Conservation (phyloP, 1,139 yeast genomes). For the Candida sp. region DNA sequence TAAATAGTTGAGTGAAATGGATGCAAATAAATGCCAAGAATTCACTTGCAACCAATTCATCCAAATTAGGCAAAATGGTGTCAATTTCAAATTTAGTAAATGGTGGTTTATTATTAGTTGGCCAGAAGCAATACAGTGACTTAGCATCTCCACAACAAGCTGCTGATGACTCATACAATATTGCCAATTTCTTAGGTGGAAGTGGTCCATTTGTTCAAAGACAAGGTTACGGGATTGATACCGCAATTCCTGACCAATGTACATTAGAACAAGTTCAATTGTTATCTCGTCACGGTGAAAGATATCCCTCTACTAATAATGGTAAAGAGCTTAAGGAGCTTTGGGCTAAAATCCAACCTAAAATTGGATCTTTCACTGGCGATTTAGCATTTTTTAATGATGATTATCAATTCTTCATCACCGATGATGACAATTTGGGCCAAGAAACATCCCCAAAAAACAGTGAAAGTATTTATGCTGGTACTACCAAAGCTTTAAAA, state of each 20-base stretch:
- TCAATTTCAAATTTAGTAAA: constrained; percentile 23
- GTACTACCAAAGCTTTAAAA: constrained; percentile 21
- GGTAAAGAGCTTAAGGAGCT: constrained; percentile 19
- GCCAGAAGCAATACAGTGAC: constrained; percentile 18
- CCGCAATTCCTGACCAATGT: constrained; percentile 45
- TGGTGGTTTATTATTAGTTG: constrained; percentile 23
- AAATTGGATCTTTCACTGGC: constrained; percentile 16
- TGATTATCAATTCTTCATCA: constrained; percentile 19
- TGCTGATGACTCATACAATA: constrained; percentile 28
- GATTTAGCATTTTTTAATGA: constrained; percentile 22
- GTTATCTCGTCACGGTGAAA: constrained; percentile 62
- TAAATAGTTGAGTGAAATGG: neutral
- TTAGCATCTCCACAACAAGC: constrained; percentile 27
- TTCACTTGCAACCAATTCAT: neutral
- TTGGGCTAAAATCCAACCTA: constrained; percentile 15
- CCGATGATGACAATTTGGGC: constrained; percentile 20
- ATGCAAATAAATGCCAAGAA: neutral
- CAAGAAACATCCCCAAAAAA: constrained; percentile 21
- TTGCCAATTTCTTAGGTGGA: constrained; percentile 36
- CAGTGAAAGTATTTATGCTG: constrained; percentile 17
- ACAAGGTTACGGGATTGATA: constrained; percentile 37
- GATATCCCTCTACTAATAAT: constrained; percentile 43
- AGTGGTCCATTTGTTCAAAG: constrained; percentile 38
- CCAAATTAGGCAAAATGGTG: constrained; percentile 16
- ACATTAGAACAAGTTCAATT: constrained; percentile 56